Evolutionary conservation across 2,329 filamentous ascomycete genomes (phyloP).

Genomic region (Colletotrichum tropicale): DNA sequence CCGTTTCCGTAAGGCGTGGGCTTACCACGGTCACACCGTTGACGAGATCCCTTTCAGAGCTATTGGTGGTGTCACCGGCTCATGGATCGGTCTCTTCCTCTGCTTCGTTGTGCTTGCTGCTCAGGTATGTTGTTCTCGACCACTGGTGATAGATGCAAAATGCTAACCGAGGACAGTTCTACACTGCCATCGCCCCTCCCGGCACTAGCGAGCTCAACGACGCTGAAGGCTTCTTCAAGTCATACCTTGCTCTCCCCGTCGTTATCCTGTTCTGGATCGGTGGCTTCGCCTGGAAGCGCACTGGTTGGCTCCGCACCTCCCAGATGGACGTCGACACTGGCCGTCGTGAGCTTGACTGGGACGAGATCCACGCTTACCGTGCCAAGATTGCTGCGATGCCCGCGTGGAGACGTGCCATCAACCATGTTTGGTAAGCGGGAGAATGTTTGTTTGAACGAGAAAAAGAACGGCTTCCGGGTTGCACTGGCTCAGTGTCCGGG

Average conservation of each 20-base stretch:
- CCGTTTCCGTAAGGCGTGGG: conserved; percentile 68
- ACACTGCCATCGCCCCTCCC: conserved; percentile 50
- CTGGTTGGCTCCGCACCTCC: conserved; percentile 61
- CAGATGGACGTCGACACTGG: conserved; percentile 73
- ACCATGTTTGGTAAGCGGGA: not conserved
- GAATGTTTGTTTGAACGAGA: not conserved
- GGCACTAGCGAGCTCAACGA: conserved; percentile 32
- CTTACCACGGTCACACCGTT: conserved; percentile 58
- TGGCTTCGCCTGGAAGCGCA: conserved; percentile 69
- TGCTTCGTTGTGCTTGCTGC: conserved; percentile 59
- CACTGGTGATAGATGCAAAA: not conserved
- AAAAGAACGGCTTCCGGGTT: not conserved
- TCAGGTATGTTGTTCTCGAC: not conserved
- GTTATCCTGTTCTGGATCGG: conserved; percentile 57
- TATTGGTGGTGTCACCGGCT: conserved; percentile 65
- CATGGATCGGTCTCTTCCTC: conserved; percentile 64
- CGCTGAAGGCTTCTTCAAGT: conserved; percentile 58
- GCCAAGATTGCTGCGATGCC: conserved; percentile 55
- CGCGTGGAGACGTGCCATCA: conserved; percentile 44
- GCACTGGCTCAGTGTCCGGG: not conserved
- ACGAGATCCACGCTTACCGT: conserved; percentile 62
- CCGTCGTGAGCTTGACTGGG: conserved; percentile 69
- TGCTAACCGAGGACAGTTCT: conserved; percentile 41
- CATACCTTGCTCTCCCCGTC: conserved; percentile 59
- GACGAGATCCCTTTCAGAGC: conserved; percentile 70